Evolutionary conservation across 306 rosid genomes (phyloP), one percentile per base, ranked within the genome.

Genomic region (Clitoria ternatea): DNA sequence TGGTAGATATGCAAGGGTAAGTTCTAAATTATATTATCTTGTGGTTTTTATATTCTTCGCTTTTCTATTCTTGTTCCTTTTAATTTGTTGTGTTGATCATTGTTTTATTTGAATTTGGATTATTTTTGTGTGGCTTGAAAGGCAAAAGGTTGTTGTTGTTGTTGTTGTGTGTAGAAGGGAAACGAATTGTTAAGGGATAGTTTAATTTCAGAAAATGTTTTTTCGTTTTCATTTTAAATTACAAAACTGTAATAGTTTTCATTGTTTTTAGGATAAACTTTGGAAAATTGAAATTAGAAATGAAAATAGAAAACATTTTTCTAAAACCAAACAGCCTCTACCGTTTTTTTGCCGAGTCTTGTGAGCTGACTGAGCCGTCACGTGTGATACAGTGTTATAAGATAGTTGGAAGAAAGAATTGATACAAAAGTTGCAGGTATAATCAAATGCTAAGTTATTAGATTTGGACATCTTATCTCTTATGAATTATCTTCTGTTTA

Each of bases 1-100:
- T 56, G 82, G 85, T 84, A 82, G 98, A 24, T 92, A 89, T 72
- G 91, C 89, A 24, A 84, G 98, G 82, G 96, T 92, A 78, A 75
- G 89, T 73, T 49, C 29, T 49, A 50, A 30, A 6, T 42, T 40
- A 32, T 43, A 14, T 53, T 19, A 0, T 63, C 56, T 8, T 33
- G 8, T 14, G 5, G n/a, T 6, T 56, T 49, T 56, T 5, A 7
- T 54, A 50, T 18, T 4, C 22, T 7, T n/a, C n/a, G n/a, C n/a
- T n/a, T n/a, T n/a, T n/a, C n/a, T n/a, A n/a, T n/a, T n/a, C n/a
- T n/a, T n/a, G n/a, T n/a, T n/a, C n/a, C n/a, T n/a, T n/a, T 54
- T 20, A 18, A 24, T 72, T 20, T 56, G 10, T 37, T 45, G 30
- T 27, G 47, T 65, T 6, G 18, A 37, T 22, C 37, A 13, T 37